Evolutionary conservation across 305 asterid genomes (phyloP).

Genomic region (Ajuga reptans): DNA sequence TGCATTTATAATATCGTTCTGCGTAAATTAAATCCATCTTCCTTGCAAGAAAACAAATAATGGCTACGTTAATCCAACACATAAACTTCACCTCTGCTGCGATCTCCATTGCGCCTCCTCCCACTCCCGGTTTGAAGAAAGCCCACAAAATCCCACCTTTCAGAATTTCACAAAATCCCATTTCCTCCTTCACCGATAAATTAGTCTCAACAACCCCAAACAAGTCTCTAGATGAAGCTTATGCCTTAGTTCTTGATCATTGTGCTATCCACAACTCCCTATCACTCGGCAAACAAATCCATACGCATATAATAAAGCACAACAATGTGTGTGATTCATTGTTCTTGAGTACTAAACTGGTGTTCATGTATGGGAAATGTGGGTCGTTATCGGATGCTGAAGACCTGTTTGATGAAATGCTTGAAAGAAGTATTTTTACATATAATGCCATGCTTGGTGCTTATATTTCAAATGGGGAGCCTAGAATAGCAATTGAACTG

Average conservation of each 20-base stretch:
- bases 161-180: conserved; percentile 25
- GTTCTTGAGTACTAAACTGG: conserved; percentile 63
- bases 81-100: conserved; percentile 25
- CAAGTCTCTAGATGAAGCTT: conserved; percentile 43
- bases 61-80: conserved; percentile 26
- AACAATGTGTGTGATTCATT: conserved; percentile 27
- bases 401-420: conserved; percentile 63
- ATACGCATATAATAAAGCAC: conserved; percentile 43
- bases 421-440: conserved; percentile 49
- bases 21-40: background rate
- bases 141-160: conserved; percentile 14
- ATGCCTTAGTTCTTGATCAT: conserved; percentile 46
- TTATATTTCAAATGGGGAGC: conserved; percentile 36
- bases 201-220: conserved; percentile 17
- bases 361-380: conserved; percentile 57
- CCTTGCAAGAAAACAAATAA: conserved; percentile 16
- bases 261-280: conserved; percentile 37
- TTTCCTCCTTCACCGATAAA: conserved; percentile 27
- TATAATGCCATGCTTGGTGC: conserved; percentile 85
- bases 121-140: conserved; percentile 18
- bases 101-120: conserved; percentile 20
- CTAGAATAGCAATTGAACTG: conserved; percentile 40
- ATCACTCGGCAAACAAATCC: conserved; percentile 50
- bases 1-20: too few relatives aligned
- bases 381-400: conserved; percentile 44